Evolutionary conservation across 805 yeast species (phyloP).

Genomic region (Saccharomycopsis selenospora): DNA sequence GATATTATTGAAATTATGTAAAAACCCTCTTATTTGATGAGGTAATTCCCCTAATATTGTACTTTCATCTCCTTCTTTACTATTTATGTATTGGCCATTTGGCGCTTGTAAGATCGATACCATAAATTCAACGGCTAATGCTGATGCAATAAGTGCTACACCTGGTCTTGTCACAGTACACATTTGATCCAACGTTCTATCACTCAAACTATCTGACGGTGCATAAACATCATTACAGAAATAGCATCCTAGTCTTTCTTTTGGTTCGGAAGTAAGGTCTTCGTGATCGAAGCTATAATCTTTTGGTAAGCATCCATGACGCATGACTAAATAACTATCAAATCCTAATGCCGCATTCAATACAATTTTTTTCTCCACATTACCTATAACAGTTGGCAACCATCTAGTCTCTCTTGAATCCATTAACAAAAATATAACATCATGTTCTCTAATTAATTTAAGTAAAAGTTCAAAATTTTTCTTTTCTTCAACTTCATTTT

Average conservation of each 20-base stretch:
- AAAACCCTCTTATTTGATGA: constrained; percentile 87
- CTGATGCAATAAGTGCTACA: constrained; percentile 79
- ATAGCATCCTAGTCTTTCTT: constrained; percentile 75
- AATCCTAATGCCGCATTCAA: constrained; percentile 93
- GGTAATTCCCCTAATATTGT: constrained; percentile 65
- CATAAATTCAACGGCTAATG: constrained; percentile 77
- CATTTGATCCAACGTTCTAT: constrained; percentile 92
- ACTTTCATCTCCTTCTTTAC: constrained; percentile 20
- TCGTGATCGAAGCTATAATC: constrained; percentile 17
- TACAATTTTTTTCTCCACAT: constrained; percentile 60
- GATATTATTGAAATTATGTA: constrained; percentile 55
- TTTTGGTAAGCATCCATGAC: constrained; percentile 59
- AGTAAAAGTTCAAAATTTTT: constrained; percentile 47
- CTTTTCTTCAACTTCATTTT: constrained; percentile 44
- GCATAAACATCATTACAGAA: constrained; percentile 95
- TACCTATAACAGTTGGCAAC: constrained; percentile 87
- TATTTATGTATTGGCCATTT: constrained; percentile 37
- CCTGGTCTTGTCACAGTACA: constrained; percentile 99
- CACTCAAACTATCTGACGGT: constrained; percentile 80
- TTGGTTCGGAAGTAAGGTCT: constrained; percentile 7
- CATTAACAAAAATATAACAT: constrained; percentile 72
- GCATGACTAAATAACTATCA: constrained; percentile 87
- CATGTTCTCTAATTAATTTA: constrained; percentile 56
- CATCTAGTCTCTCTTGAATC: constrained; percentile 96
- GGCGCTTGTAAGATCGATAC: constrained; percentile 70